Base-by-base conservation (phyloP, 2,329 filamentous ascomycete species). In the Paraphaeosphaeria sporulosa region DNA sequence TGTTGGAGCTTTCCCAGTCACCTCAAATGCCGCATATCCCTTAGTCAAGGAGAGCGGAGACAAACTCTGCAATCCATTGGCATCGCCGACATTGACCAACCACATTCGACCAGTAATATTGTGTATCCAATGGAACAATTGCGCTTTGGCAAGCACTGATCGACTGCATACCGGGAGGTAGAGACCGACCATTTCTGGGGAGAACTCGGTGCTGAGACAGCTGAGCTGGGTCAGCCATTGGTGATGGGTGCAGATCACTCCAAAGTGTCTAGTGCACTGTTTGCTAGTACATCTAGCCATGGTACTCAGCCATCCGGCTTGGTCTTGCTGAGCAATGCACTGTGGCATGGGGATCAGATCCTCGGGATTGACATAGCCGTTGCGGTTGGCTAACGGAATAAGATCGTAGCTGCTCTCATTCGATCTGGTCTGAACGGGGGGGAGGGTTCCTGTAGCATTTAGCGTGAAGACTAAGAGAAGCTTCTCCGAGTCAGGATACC, bases 341-440 rank as follows among this genome's bases (percentile, higher is more conserved):
- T 76, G 73, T 46, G 75, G 74, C 72, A 77, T 76, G 23, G 74
- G 51, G 61, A 58, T 21, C 48, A 76, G 58, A 58, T 75, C 70
- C 65, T 77, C 72, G 43, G 74, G 74, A 59, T 76, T 74, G n/a
- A 75, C 69, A 73, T 72, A 76, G 61, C 68, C 73, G 61, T 57
- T 52, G 49, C 50, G 55, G 59, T 71, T 32, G 30, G 2, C 30
- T 6, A 32, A 32, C 4, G 30, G 30, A 9, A 8, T 6, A 8
- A 32, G 30, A 32, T 27, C 25, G 30, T 8, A 12, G 10, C 10
- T 32, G 2, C 30, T 32, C 30, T 32, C 30, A 8, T 32, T 32
- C 8, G 8, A 8, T 2, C 10, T 32, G 30, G 30, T 32, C 30
- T 32, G 30, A 32, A 32, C 30, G 10, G 30, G 2, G 8, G 4